Base-by-base conservation (phyloP, 202 grass and related monocot genomes). In the Schoenoplectus triqueter region DNA sequence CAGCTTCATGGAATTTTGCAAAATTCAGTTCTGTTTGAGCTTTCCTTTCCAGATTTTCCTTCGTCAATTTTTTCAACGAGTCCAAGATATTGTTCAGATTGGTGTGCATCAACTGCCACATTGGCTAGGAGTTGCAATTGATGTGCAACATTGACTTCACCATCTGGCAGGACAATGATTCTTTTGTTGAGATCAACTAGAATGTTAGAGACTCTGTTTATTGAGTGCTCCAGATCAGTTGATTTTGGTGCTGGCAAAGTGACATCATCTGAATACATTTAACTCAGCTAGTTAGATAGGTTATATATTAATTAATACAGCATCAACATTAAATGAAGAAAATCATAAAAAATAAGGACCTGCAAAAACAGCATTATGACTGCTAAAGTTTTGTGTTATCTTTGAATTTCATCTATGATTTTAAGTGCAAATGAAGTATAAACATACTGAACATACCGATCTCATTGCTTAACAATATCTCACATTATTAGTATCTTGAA, bases 381-480 rank as follows among this genome's bases (percentile, higher is more conserved):
- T 19, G 14, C 2, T 54, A 54, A 31, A 51, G 13, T 15, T 50
- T 31, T 31, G 21, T 40, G 13, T 10, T 42, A 42, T 77, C 31
- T 78, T n/a, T 22, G 9, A n/a, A 17, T 11, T 78, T 78, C 10
- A 15, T 42, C 52, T 5, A 52, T 11, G 19, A 51, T 21, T 21
- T 31, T 31, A 31, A 74, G 14, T 48, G 42, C 45, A 74, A 52
- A 74, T 52, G 3, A 74, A 51, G n/a, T 19, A 71, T 2, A 20
- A 7, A 4, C 14, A 11, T 52, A 3, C 47, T 11, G 2, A 74
- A 31, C 31, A 31, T 31, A 31, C 31, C 31, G 31, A 31, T 52
- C 47, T 48, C 47, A 51, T 51, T 73, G 69, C 47, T 20, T 51
- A 73, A 21, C 11, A 17, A 74, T 74, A 22, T 69, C n/a, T 74